phyloP scores from a whole-genome alignment of 164 flowering plant species.

The Dillenia turbinata region DNA sequence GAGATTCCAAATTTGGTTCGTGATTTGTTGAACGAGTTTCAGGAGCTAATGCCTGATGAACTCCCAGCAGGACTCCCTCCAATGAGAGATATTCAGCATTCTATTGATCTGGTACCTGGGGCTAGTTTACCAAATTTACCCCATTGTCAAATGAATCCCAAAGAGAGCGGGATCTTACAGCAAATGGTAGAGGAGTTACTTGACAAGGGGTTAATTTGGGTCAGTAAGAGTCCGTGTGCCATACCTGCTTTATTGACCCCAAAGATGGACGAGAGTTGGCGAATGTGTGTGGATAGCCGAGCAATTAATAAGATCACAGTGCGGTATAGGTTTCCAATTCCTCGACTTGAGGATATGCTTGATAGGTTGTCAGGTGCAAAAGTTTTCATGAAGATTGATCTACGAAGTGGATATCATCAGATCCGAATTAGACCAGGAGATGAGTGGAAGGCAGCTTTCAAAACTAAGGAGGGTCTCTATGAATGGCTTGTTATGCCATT shows the following conservation, averaged over 20 bases:
- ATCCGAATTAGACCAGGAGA: not conserved
- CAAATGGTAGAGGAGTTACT: slow-evolving; percentile 1
- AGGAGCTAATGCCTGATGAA: not conserved
- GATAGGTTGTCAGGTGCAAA: not conserved
- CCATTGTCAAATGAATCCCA: not conserved
- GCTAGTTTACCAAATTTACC: not conserved
- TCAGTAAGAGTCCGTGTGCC: not conserved
- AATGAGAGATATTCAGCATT: too few relatives aligned
- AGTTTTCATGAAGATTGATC: not conserved
- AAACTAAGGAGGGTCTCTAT: slow-evolving; percentile 2
- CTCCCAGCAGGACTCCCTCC: not conserved
- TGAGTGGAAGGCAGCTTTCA: not conserved
- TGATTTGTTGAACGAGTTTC: too few relatives aligned
- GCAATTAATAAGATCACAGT: slow-evolving; percentile 9
- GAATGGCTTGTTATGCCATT: not conserved
- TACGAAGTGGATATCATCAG: slow-evolving; percentile 3
- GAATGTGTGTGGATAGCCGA: slow-evolving; percentile 3
- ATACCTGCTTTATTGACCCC: not conserved
- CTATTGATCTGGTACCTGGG: not conserved
- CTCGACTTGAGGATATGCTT: not conserved
- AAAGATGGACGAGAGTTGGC: slow-evolving; percentile 5
- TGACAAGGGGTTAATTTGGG: too few relatives aligned
- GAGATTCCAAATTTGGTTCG: too few relatives aligned
- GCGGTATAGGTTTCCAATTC: not conserved
- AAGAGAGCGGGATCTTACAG: not conserved